A percentile compares a stretch with the other conserved stretches of the same genome.
Evolutionary conservation across 2,329 filamentous ascomycete species (phyloP).

Genomic region (Fusarium albidum): DNA sequence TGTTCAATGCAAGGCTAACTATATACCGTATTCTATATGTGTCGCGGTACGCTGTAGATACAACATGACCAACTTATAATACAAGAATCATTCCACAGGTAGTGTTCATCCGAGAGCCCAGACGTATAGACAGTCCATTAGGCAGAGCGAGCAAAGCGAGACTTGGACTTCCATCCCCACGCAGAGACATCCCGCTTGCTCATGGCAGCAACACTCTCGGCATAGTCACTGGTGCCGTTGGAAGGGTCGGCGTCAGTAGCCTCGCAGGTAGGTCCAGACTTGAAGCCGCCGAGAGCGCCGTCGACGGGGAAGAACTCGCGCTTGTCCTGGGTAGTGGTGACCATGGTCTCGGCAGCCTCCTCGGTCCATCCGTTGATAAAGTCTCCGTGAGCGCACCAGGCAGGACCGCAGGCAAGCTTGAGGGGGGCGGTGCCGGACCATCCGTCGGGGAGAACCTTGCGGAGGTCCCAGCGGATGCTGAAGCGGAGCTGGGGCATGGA

Average conservation of each 20-base stretch:
- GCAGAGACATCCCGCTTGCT: conserved; percentile 31
- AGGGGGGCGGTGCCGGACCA: conserved; percentile 54
- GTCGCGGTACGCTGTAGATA: no score
- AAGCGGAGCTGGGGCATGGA: conserved; percentile 57
- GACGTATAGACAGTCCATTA: no score
- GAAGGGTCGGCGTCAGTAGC: conserved; percentile 51
- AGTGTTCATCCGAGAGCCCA: no score
- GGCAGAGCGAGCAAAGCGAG: conserved; percentile 18
- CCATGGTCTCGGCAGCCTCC: conserved; percentile 47
- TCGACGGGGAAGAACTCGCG: conserved; percentile 44
- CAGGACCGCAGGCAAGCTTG: conserved; percentile 51
- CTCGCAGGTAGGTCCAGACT: conserved; percentile 36
- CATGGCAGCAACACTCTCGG: conserved; percentile 31
- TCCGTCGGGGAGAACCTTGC: conserved; percentile 51
- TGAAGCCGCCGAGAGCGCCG: conserved; percentile 28
- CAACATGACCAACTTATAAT: no score
- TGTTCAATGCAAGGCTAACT: no score
- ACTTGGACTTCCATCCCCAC: conserved; percentile 29
- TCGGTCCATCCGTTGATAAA: conserved; percentile 57
- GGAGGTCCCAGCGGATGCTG: conserved; percentile 56
- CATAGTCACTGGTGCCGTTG: conserved; percentile 51
- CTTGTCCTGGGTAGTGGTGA: conserved; percentile 47
- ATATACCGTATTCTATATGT: no score
- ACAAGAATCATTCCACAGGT: no score
- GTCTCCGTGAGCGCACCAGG: conserved; percentile 55